These are phyloP conservation scores for Pseudogymnoascus verrucosus DNA, from an alignment of 2,329 filamentous ascomycete genomes.

Conservation along the genomic window DNA sequence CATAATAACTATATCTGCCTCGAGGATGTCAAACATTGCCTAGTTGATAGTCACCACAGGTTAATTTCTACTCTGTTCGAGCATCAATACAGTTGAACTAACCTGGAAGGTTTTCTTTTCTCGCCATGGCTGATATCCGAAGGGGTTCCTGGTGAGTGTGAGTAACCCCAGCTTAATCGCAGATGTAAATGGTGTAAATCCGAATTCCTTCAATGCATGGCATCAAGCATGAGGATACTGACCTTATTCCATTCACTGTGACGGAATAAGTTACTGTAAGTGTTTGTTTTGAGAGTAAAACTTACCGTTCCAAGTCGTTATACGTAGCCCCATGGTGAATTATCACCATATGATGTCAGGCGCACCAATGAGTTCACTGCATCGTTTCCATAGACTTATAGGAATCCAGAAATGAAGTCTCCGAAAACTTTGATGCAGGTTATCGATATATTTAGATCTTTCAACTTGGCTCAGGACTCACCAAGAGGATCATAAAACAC, in stretches of 20 bases:
- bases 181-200: background rate
- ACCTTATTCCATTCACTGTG: slow-evolving; percentile 74
- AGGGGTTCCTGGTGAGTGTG: slow-evolving; percentile 57
- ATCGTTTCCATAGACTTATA: background rate
- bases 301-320: slow-evolving; percentile 81
- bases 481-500: background rate
- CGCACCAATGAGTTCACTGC: background rate
- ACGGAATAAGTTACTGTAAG: slow-evolving; percentile 15
- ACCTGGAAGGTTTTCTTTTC: slow-evolving; percentile 63
- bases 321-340: slow-evolving; percentile 59
- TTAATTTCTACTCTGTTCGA: background rate
- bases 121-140: slow-evolving; percentile 77
- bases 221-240: slow-evolving; percentile 9
- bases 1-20: slow-evolving; percentile 88
- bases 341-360: background rate
- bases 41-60: slow-evolving; percentile 26
- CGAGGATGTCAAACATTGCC: slow-evolving; percentile 90
- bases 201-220: background rate
- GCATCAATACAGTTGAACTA: slow-evolving; percentile 11
- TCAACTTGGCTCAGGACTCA: background rate
- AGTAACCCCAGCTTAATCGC: background rate
- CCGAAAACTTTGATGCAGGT: background rate
- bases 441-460: background rate
- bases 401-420: background rate
- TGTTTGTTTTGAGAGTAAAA: slow-evolving; percentile 9